Base-by-base conservation (phyloP, 495 filamentous ascomycete species). In the Xylaria palmicola region DNA sequence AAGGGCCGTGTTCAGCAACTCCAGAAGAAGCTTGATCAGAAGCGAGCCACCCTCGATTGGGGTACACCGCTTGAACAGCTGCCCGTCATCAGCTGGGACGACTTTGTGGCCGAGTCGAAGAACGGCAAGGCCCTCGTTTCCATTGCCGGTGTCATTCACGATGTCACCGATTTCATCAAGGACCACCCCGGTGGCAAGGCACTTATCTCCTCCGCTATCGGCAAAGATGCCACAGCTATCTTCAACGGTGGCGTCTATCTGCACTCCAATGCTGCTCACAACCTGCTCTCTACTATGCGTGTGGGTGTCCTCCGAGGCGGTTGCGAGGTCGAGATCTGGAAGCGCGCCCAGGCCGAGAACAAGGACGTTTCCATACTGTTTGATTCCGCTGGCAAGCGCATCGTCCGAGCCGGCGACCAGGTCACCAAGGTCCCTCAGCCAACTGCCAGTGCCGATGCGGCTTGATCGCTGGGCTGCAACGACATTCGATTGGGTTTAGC, bases 241-340 rank as follows among this genome's bases (percentile, higher is more conserved):
- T 98, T 98, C 87, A 98, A 98, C 82, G 94, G 94, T 63, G 94
- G 94, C 79, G 89, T 98, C 60, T 98, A 98, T 81, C 89, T 91
- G 73, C 94, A 98, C 83, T 93, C 89, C 68, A 98, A 98, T 78
- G 94, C 90, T 56, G 94, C 94, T 50, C 94, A 98, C 85, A 98
- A 98, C 80, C 81, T 97, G 34, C 85, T 98, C 49, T 93, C 90
- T 15, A 97, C 92, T 66, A 96, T 97, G 91, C 85, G 94, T 65
- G 90, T 98, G 5, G 94, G 92, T 77, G 94, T 98, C 49, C 90
- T 98, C 60, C 92, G 94, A 54, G 94, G 94, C 66, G 94, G 94
- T 44, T 93, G 90, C 71, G 94, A 97, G 73, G 94, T 98, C 56
- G 94, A 98, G 82, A 96, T 98, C 82, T 97, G 94, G 94, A 97